phyloP scores from a whole-genome alignment of 257 asterid genomes.

The Solanum appendiculatum region DNA sequence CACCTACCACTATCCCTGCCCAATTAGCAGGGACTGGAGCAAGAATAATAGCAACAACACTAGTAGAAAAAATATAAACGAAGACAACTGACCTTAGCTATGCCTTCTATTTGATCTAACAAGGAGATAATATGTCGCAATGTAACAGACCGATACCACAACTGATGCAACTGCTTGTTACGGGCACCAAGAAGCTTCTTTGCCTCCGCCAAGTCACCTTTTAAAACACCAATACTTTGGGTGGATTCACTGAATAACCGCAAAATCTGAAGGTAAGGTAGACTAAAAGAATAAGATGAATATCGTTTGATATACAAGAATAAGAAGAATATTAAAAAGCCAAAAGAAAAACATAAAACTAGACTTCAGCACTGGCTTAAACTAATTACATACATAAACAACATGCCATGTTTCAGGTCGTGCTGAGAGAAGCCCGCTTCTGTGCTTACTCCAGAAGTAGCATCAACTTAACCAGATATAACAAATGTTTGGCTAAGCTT shows the following conservation, averaged over 20 bases:
- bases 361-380: not conserved
- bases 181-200: slow-evolving; percentile 84
- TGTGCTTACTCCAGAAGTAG: not conserved
- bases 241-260: slow-evolving; percentile 95
- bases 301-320: not conserved
- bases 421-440: not conserved
- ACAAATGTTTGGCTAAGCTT: not conserved
- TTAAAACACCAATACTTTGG: slow-evolving; percentile 71
- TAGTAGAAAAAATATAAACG: not conserved
- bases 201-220: slow-evolving; percentile 78
- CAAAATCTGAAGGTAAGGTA: slow-evolving; percentile 57
- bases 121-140: slow-evolving; percentile 90
- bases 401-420: not conserved
- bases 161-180: slow-evolving; percentile 94
- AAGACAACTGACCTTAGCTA: slow-evolving; percentile 66
- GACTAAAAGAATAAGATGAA: not conserved
- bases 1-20: not conserved
- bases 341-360: not conserved
- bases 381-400: not conserved
- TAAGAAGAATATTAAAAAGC: not conserved
- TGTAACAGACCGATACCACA: slow-evolving; percentile 97
- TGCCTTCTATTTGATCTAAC: slow-evolving; percentile 96
- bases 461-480: not conserved
- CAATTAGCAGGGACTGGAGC: not conserved
- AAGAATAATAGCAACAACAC: not conserved